phyloP scores from a whole-genome alignment of 2,329 filamentous ascomycete species.

The Coniochaeta hoffmannii region DNA sequence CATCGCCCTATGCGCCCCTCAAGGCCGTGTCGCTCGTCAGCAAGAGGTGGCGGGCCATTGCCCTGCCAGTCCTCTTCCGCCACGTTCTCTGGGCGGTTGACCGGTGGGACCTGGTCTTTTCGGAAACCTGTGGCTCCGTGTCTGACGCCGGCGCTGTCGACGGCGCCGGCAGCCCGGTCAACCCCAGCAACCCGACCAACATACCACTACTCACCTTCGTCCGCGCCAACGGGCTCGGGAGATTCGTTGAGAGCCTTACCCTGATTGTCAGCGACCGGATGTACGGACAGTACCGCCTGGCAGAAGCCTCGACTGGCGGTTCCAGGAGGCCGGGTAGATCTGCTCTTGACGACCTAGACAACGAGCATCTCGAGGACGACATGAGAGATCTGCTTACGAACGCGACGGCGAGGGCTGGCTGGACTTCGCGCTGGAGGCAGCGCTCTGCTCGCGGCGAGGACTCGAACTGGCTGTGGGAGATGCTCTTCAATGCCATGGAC shows the following conservation, averaged over 20 bases:
- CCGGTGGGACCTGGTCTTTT: slow-evolving; percentile 19
- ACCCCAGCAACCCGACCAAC: slow-evolving; percentile 17
- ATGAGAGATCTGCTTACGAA: background rate
- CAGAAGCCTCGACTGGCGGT: background rate
- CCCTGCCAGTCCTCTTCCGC: slow-evolving; percentile 50
- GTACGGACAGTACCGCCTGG: slow-evolving; percentile 4
- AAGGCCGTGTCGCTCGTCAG: slow-evolving; percentile 51
- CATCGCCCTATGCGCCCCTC: slow-evolving; percentile 28
- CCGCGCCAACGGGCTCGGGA: slow-evolving; percentile 24
- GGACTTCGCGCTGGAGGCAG: slow-evolving; percentile 7
- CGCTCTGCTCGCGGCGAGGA: slow-evolving; percentile 15
- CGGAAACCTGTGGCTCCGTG: slow-evolving; percentile 4
- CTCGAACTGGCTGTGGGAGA: slow-evolving; percentile 45
- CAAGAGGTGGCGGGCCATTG: slow-evolving; percentile 42
- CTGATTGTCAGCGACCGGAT: slow-evolving; percentile 24
- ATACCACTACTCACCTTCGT: slow-evolving; percentile 34
- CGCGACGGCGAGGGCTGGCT: background rate
- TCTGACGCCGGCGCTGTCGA: slow-evolving; percentile 11
- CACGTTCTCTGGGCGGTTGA: slow-evolving; percentile 37
- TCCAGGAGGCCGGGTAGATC: background rate
- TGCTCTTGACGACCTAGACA: too few relatives aligned
- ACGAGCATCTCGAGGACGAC: background rate
- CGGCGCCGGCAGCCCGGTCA: too few relatives aligned
- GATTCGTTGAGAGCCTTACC: slow-evolving; percentile 33
- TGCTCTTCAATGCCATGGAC: slow-evolving; percentile 45